Base-by-base conservation (phyloP, 768 basidiomycete species). In the Trametes punicea region DNA sequence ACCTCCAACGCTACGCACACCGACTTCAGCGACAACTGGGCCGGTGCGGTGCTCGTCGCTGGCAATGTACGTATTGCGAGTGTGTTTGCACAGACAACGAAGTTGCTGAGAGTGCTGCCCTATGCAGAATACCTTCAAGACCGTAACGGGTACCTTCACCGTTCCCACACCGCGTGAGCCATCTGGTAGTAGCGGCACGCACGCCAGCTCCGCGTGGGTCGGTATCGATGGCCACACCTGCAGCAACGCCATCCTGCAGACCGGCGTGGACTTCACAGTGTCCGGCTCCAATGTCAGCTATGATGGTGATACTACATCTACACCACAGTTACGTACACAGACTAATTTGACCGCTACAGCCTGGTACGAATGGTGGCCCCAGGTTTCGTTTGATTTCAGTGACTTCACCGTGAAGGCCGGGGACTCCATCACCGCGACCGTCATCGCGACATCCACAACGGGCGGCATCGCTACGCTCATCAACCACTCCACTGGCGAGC, bases 171-270 rank as follows among this genome's bases (percentile, higher is more conserved):
- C 70, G 15, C 48, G 46, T 6, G 64, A 62, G 40, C 62, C 65
- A 15, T 66, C 66, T n/a, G 65, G 63, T 34, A 64, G 62, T 38
- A 55, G 58, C n/a, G 57, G 64, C 47, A 57, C 58, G 13, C 59
- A 68, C 61, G 59, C 73, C 10, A 66, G 69, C 0, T 69, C 73
- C 18, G 69, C 70, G 2, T 74, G 71, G 71, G 71, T 74, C 48
- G 71, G 73, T 29, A 71, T 72, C 48, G 71, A 72, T 52, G 72
- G 72, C 29, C 69, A 70, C 63, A 71, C 72, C 29, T 73, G 72
- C 53, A 64, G 62, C 3, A 65, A 36, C 34, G 70, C 71, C 21
- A 72, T 74, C 52, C 65, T 72, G 42, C 72, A 74, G 56, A 72
- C 72, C 21, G 73, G 73, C 13, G 56, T 70, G 30, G 71, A 71